These are phyloP conservation scores for Malassezia obtusa DNA, from an alignment of 1,284 basidiomycete species.

Conservation along the genomic window DNA sequence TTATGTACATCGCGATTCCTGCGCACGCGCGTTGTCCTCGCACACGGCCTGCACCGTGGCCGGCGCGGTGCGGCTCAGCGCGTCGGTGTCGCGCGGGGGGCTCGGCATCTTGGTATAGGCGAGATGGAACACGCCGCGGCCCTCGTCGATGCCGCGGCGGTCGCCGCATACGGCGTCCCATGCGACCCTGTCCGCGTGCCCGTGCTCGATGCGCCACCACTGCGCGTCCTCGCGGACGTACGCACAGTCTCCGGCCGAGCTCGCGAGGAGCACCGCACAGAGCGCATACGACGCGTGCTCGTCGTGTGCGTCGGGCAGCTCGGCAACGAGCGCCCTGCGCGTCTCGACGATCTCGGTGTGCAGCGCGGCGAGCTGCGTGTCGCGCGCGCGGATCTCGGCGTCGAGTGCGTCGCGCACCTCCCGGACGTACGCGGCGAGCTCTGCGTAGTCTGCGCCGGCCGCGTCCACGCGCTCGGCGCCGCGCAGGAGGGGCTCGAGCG, in stretches of 20 bases:
- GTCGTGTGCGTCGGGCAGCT: neutral
- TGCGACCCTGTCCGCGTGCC: neutral
- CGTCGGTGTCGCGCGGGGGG: neutral
- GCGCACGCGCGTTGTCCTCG: conserved; percentile 3
- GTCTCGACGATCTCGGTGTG: neutral
- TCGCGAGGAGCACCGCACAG: neutral
- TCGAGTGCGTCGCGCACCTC: neutral
- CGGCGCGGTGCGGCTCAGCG: neutral
- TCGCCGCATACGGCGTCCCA: neutral
- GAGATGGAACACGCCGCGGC: neutral
- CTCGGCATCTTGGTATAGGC: conserved; percentile 1
- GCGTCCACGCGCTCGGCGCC: neutral
- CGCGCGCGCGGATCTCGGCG: neutral
- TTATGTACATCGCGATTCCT: neutral
- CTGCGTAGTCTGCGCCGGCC: neutral
- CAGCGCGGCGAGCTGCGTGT: neutral
- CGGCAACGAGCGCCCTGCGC: neutral
- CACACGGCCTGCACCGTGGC: neutral
- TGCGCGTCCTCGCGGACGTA: conserved; percentile 1
- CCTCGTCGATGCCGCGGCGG: neutral
- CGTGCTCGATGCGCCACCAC: conserved; percentile 9
- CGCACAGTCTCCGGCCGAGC: neutral
- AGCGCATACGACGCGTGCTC: conserved; percentile 5
- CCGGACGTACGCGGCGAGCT: neutral
- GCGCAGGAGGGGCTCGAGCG: neutral